phyloP scores from a whole-genome alignment of 257 asterid genomes.

The Solanum corneliomulleri region DNA sequence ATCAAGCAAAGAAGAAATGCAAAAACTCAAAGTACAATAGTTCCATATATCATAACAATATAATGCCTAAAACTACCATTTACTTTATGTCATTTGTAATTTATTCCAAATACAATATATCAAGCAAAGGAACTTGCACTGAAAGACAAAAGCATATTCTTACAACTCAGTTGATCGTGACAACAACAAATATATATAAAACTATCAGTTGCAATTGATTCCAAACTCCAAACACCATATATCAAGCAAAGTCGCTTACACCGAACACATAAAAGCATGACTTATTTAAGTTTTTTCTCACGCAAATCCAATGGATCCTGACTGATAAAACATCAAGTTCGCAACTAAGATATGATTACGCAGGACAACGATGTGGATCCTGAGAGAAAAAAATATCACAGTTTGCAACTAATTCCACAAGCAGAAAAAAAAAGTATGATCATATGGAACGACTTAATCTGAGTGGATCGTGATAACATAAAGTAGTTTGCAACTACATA shows the following conservation, averaged over 20 bases:
- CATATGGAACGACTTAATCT: background rate
- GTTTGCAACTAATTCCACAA: background rate
- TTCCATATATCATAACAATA: conserved; percentile 5
- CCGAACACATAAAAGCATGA: background rate
- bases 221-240: background rate
- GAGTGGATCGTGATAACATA: background rate
- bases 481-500: background rate
- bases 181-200: background rate
- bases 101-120: background rate
- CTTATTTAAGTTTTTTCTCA: background rate
- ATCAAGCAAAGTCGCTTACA: background rate
- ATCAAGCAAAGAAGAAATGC: background rate
- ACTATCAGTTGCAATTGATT: background rate
- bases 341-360: background rate
- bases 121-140: background rate
- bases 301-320: background rate
- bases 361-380: background rate
- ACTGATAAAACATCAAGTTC: background rate
- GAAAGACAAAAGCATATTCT: background rate
- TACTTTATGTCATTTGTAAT: background rate
- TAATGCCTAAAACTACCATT: conserved; percentile 9
- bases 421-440: background rate
- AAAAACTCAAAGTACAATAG: conserved; percentile 20
- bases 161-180: background rate
- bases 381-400: background rate